Evolutionary conservation across 129 eudicot species (phyloP), one percentile per base, ranked within the genome.

Genomic region (Escallonia herrerae): DNA sequence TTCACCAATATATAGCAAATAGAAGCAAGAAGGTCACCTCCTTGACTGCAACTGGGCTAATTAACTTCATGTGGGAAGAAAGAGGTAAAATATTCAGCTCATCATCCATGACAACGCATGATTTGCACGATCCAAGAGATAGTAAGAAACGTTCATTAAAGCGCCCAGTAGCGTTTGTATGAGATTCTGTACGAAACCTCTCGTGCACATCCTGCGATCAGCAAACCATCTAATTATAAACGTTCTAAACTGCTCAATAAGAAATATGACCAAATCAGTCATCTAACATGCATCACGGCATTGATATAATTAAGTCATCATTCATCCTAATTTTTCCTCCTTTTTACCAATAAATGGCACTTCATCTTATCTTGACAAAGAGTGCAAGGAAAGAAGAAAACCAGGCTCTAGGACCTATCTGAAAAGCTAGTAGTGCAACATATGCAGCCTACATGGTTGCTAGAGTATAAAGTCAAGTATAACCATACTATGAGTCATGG

Each of bases 61-160:
- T 74, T 58, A 95, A 83, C 78, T 74, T 93, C 86, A 93, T 85
- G 74, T 93, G 95, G 14, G 98, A 87, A 74, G 98, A 93, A 57
- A 93, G 83, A 10, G 98, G 98, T 64, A 93, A 54, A 63, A 93
- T 93, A 72, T 93, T 93, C 15, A 93, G 74, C 72, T 93, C 98
- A 48, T 93, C 98, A 76, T 93, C 98, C 96, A 93, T 88, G 56
- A 88, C 89, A 8, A 93, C 75, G 77, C 96, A 93, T 65, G 98
- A 76, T 80, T 71, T 86, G 81, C 96, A 88, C 4, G 95, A 87
- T 38, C 89, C 89, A 62, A 93, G 84, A 9, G 98, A 93, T 58
- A 93, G 86, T 53, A 93, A 64, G 69, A 91, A 91, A 4, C 95
- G 95, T 72, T 93, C 98, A 76, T 93, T 93, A 72, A 93, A 93